Conservation (phyloP, 257 asterid species). For the Eustoma russellianum region DNA sequence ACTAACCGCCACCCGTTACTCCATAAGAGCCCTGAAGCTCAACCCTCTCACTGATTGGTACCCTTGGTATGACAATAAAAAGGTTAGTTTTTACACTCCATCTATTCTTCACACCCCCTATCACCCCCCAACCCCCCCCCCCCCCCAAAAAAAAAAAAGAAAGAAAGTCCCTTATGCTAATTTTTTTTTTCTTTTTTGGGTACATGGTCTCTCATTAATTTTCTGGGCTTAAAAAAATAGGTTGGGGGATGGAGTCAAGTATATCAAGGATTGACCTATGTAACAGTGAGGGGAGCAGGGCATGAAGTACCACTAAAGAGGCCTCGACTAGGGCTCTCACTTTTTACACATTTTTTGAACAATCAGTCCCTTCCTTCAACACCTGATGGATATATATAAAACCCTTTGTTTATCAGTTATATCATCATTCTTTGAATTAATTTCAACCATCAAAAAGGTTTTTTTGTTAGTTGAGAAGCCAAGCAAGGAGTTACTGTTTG, state of each 20-base stretch:
- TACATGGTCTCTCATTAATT: not conserved
- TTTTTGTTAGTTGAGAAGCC: no score
- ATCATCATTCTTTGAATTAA: no score
- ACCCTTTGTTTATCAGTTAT: no score
- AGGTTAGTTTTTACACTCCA: conserved; percentile 18
- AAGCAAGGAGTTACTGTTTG: no score
- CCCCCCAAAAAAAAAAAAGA: no score
- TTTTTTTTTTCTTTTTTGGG: not conserved
- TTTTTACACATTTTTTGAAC: conserved; percentile 41
- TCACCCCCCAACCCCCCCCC: no score
- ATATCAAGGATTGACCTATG: conserved; percentile 44
- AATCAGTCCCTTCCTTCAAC: conserved; percentile 25
- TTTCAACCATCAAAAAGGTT: no score
- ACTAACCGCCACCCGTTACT: conserved; percentile 51
- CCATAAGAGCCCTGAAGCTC: conserved; percentile 36
- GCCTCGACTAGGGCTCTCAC: conserved; percentile 41
- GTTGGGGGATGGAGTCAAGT: conserved; percentile 68
- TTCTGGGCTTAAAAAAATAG: conserved; percentile 8
- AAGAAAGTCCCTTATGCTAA: not conserved
- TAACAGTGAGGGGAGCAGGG: conserved; percentile 60
- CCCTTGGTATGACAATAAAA: conserved; percentile 43
- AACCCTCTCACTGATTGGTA: conserved; percentile 31
- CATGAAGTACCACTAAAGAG: conserved; percentile 51
- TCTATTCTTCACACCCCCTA: not conserved
- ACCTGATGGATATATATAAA: not conserved